phyloP scores from a whole-genome alignment of 129 eudicot genomes.

The Chrysanthemum lavandulifolium region DNA sequence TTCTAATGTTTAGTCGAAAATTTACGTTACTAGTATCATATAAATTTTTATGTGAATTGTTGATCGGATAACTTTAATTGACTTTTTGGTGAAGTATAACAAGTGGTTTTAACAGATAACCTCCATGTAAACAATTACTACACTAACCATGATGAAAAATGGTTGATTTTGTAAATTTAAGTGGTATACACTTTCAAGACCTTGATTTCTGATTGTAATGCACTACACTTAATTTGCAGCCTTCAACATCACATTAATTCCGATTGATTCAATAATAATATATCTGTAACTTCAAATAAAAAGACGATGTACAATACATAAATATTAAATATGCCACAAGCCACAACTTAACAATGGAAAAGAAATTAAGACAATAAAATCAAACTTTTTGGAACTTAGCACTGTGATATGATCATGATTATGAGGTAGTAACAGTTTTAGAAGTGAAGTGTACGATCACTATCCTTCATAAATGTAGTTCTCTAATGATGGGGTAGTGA shows the following conservation, averaged over 20 bases:
- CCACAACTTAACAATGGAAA: background rate
- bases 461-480: background rate
- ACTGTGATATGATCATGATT: background rate
- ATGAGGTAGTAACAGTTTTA: background rate
- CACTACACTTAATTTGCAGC: conserved; percentile 5
- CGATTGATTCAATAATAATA: background rate
- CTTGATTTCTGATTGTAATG: conserved; percentile 17
- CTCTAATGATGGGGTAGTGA: conserved; percentile 29
- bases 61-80: background rate
- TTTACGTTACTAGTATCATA: background rate
- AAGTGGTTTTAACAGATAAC: too few relatives aligned
- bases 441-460: background rate
- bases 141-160: background rate
- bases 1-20: background rate
- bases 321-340: background rate
- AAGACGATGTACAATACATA: background rate
- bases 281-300: background rate
- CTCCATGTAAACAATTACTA: too few relatives aligned
- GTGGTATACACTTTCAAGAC: background rate
- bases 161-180: background rate
- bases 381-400: background rate
- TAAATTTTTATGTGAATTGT: background rate
- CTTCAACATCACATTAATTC: background rate
- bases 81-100: background rate
- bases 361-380: background rate